These are phyloP conservation scores for Cyclotella kingstonii DNA, from an alignment of 108 stramenopile species.

Conservation along the genomic window DNA sequence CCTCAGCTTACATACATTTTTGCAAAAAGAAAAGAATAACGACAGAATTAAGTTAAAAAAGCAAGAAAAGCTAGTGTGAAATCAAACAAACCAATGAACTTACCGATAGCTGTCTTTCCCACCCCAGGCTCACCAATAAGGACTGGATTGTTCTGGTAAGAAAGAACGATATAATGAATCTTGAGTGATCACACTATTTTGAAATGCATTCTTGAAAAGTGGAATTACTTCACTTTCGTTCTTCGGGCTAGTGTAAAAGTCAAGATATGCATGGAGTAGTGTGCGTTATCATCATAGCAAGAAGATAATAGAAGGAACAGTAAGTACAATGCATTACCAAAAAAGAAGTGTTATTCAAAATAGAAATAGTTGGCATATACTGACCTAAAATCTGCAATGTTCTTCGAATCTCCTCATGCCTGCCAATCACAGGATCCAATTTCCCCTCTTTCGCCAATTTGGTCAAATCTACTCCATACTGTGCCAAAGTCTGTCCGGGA, in stretches of 20 bases:
- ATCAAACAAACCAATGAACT: neutral
- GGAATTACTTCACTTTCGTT: too few relatives aligned
- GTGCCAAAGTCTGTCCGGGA: constrained; percentile 63
- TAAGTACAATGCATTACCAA: neutral
- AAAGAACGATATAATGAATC: constrained; percentile 45
- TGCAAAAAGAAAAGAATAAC: neutral
- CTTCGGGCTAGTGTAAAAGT: too few relatives aligned
- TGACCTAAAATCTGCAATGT: constrained; percentile 82
- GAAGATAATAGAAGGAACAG: neutral
- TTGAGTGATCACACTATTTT: neutral
- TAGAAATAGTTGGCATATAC: neutral
- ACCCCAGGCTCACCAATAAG: constrained; percentile 87
- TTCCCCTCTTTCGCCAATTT: constrained; percentile 70
- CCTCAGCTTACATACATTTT: constrained; percentile 55
- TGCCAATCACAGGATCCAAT: constrained; percentile 96
- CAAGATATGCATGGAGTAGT: too few relatives aligned
- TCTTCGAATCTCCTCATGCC: constrained; percentile 93
- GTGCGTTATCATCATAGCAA: too few relatives aligned
- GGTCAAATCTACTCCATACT: constrained; percentile 91
- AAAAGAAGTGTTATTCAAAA: neutral
- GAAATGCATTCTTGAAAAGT: neutral
- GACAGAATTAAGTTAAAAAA: neutral
- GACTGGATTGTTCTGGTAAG: constrained; percentile 95
- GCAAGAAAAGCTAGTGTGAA: neutral
- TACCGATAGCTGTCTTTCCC: constrained; percentile 65